These are phyloP conservation scores for Thielaviopsis musarum DNA, from an alignment of 2,329 filamentous ascomycete genomes.

Conservation along the genomic window DNA sequence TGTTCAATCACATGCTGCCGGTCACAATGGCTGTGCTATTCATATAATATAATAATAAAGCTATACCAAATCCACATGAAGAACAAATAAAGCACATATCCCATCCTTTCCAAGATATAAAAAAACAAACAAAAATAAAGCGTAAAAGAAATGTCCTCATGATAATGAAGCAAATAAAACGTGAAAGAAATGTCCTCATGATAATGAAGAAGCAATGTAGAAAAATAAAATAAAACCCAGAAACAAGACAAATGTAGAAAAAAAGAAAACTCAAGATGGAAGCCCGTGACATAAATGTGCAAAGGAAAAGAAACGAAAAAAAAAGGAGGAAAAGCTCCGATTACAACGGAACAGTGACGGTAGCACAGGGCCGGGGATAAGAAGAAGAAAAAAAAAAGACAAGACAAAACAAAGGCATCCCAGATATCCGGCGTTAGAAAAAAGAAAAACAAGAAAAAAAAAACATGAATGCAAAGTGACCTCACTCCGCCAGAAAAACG, in stretches of 20 bases:
- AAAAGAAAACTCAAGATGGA: not conserved
- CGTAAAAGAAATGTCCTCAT: not conserved
- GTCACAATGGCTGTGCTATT: too few relatives aligned
- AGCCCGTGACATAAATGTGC: not conserved
- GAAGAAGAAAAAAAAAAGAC: constrained; percentile 2
- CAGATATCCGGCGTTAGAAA: not conserved
- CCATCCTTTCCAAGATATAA: not conserved
- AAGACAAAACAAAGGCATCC: not conserved
- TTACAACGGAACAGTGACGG: constrained; percentile 1
- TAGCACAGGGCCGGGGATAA: not conserved
- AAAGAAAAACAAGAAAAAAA: not conserved
- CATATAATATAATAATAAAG: not conserved
- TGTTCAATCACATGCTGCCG: too few relatives aligned
- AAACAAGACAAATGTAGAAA: not conserved
- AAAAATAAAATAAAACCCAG: not conserved
- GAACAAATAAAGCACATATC: not conserved
- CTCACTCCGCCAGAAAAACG: too few relatives aligned
- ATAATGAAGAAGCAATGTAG: not conserved
- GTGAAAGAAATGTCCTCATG: not conserved
- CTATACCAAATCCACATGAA: not conserved
- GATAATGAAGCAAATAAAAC: not conserved
- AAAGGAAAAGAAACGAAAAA: not conserved
- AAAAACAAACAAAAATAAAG: not conserved
- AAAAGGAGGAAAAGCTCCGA: not conserved
- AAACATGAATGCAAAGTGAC: not conserved